Evolutionary conservation across 345 rosid genomes (phyloP), one percentile per base, ranked within the genome.

Genomic region (Jatropha curcas): DNA sequence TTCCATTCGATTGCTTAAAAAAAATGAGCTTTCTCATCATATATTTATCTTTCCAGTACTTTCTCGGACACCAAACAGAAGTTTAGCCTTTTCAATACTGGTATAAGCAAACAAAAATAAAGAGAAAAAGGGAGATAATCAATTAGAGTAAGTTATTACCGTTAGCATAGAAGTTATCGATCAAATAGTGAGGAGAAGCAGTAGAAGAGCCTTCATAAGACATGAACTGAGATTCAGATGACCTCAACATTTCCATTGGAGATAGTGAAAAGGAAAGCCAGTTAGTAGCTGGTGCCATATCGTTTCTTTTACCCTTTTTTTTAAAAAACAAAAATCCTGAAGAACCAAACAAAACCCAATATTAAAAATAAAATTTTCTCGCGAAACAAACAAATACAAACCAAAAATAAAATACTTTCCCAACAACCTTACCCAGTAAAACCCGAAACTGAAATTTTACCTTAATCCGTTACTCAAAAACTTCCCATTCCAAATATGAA

Each of bases 201-300:
- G 86, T 79, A 70, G 88, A 77, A 39, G 90, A 77, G 24, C 83
- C 81, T 67, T 88, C 96, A 67, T 88, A 84, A 41, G 89, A 79
- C 24, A 86, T 73, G 68, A 88, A 85, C 85, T 88, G 89, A 71
- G 89, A 78, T 65, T 87, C 87, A 80, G 82, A 80, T 78, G 97
- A 87, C 84, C 91, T 87, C 87, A 92, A 77, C 91, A 89, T 89
- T 76, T 92, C 98, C 92, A 83, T 86, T 72, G 98, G 95, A 82
- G 98, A 90, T 39, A 86, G 92, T 65, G 98, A 92, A 84, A 94
- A 94, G 39, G 95, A 90, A 46, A 94, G 90, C 97, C 95, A 92
- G 82, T 95, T 88, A 50, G 88, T 93, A 77, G 83, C 88, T 75
- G 90, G 90, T 71, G 89, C 90, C 90, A n/a, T n/a, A 88, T 76